A percentile compares a stretch with the other conserved stretches of the same genome.
Conservation (phyloP, 2,329 filamentous ascomycete species). For the Pestalotiopsis sp. region DNA sequence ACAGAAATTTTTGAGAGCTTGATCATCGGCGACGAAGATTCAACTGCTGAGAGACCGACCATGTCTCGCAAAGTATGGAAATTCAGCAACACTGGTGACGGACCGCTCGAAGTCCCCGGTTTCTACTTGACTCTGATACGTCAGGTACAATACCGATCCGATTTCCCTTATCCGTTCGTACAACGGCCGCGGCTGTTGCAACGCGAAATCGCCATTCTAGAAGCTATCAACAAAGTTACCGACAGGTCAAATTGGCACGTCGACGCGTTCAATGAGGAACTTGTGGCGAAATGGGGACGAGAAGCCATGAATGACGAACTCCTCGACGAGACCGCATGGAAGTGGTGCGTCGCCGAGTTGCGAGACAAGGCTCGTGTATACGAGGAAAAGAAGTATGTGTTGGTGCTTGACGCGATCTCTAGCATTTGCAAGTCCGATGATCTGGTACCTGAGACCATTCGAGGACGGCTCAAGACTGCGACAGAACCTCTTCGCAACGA, state of each 20-base stretch:
- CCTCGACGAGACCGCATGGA: not conserved
- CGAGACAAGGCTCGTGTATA: constrained; percentile 47
- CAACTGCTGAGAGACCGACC: too few relatives aligned
- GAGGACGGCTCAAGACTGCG: constrained; percentile 43
- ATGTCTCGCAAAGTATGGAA: too few relatives aligned
- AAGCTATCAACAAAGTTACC: constrained; percentile 27
- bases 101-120: too few relatives aligned
- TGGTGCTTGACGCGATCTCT: constrained; percentile 41
- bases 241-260: constrained; percentile 30
- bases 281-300: constrained; percentile 23
- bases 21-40: too few relatives aligned
- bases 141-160: too few relatives aligned
- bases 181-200: not conserved
- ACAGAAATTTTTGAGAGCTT: too few relatives aligned
- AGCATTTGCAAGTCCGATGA: constrained; percentile 56
- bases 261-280: constrained; percentile 25
- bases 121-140: too few relatives aligned
- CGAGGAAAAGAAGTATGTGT: constrained; percentile 38
- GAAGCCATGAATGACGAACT: constrained; percentile 17
- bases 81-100: too few relatives aligned
- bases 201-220: constrained; percentile 2
- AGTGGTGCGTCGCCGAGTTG: constrained; percentile 42
- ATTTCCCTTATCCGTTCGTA: not conserved
- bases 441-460: constrained; percentile 39
- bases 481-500: constrained; percentile 53